Base-by-base conservation (phyloP, 2,329 filamentous ascomycete genomes). In the Arachnomyces sp. region DNA sequence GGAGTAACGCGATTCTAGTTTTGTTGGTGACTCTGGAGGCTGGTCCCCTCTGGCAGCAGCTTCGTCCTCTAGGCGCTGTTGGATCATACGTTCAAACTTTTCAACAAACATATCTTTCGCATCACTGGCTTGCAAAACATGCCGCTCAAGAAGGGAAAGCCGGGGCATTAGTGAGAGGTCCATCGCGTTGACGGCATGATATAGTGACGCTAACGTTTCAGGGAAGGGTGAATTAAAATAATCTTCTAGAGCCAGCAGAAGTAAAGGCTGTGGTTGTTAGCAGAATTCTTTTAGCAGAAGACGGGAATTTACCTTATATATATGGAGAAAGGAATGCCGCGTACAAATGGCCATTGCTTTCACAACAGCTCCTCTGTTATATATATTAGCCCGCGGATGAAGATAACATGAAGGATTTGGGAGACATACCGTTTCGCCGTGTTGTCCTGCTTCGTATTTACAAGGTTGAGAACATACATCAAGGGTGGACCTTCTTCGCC, bases 291-390 rank as follows among this genome's bases (percentile, higher is more conserved):
- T 47, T 50, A 52, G 45, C 40, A 43, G 14, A 37, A 9, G 13
- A 30, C n/a, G 28, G 9, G 39, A 31, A 42, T 70, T 50, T 60
- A 83, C 84, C 76, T 98, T 98, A 70, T 98, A 98, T 48, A 98
- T 98, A 65, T 98, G 92, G 50, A 98, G 68, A 64, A 98, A 98
- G 2, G 92, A 89, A 69, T 98, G 92, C 32, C 92, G 75, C 6
- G 92, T 98, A 70, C 92, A 98, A 51, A 98, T 95, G 20, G 92
- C 92, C 92, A 98, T 98, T 31, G 92, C 87, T 61, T 96, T 96
- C 43, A 96, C 90, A 36, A 95, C 76, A 14, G 92, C 92, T 43
- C 92, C 92, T 74, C 92, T 81, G 45, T 18, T 34, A 18, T 30
- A 25, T 32, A 31, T n/a, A 31, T 47, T 38, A 52, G 53, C 38